A percentile compares a stretch with the other conserved stretches of the same genome.
Evolutionary conservation across 805 yeast species (phyloP).

Genomic region (Pichia ethanolica): DNA sequence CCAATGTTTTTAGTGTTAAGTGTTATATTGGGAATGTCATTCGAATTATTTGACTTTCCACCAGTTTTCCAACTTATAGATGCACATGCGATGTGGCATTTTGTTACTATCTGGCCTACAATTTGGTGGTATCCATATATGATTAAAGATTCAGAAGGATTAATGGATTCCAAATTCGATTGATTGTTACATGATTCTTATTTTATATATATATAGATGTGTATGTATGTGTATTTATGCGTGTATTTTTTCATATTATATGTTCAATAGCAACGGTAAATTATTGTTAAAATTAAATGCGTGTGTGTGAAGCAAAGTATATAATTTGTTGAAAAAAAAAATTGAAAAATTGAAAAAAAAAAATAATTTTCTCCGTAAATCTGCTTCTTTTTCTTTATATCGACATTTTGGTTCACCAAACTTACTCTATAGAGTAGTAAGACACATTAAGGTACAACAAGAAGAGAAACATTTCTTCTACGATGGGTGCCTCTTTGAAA

Average conservation of each 20-base stretch:
- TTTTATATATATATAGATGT: not conserved
- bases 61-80: constrained; percentile 65
- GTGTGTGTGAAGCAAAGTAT: too few species aligned
- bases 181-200: not conserved
- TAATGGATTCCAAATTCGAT: constrained; percentile 24
- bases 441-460: too few species aligned
- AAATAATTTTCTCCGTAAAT: not conserved
- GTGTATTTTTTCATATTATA: too few species aligned
- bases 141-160: constrained; percentile 35
- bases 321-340: not conserved
- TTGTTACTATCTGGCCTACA: constrained; percentile 78
- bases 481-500: constrained; percentile 1
- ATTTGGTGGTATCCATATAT: constrained; percentile 62
- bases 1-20: constrained; percentile 46
- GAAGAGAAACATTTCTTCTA: too few species aligned
- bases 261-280: too few species aligned
- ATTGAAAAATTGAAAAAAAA: not conserved
- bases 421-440: not conserved
- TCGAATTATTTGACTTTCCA: constrained; percentile 86
- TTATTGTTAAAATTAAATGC: too few species aligned
- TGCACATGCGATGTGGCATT: constrained; percentile 94
- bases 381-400: not conserved
- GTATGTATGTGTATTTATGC: not conserved
- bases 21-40: constrained; percentile 71
- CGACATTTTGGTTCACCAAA: not conserved